Percentiles rank a stretch among this genome's conserved stretches.
Conservation (phyloP, 371 early-diverging fungal genomes). For the Haplosporangium sp. region DNA sequence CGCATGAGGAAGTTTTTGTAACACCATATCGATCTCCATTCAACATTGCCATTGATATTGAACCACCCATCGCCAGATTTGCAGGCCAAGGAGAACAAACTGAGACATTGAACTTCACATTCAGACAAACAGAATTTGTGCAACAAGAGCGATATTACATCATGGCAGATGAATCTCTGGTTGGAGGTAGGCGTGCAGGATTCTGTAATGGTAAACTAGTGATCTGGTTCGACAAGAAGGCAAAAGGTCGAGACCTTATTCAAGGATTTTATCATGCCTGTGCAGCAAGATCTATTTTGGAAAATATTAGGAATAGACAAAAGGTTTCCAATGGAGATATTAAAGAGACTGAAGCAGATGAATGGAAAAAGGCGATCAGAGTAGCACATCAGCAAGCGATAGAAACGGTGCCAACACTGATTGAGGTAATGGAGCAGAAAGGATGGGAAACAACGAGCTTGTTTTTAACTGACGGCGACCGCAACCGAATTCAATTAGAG, state of each 20-base stretch:
- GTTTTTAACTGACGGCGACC: slow-evolving; percentile 55
- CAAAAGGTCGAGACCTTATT: slow-evolving; percentile 58
- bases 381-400: slow-evolving; percentile 20
- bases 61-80: slow-evolving; percentile 47
- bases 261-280: slow-evolving; percentile 70
- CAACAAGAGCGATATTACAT: slow-evolving; percentile 50
- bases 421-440: slow-evolving; percentile 20
- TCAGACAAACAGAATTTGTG: slow-evolving; percentile 40
- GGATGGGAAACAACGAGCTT: slow-evolving; percentile 53
- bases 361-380: slow-evolving; percentile 14
- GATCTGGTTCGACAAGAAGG: slow-evolving; percentile 64
- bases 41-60: slow-evolving; percentile 45
- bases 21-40: slow-evolving; percentile 48
- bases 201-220: slow-evolving; percentile 49
- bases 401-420: slow-evolving; percentile 19
- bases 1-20: slow-evolving; percentile 58
- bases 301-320: not conserved
- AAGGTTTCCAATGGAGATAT: not conserved
- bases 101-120: slow-evolving; percentile 19
- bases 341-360: not conserved
- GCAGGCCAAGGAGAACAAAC: slow-evolving; percentile 18
- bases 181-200: slow-evolving; percentile 15
- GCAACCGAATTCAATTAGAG: slow-evolving; percentile 34
- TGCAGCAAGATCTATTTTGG: slow-evolving; percentile 26
- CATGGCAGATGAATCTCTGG: slow-evolving; percentile 29